Evolutionary conservation across 73 alveolate species (phyloP).

Genomic region (Paraurostyla sp.): DNA sequence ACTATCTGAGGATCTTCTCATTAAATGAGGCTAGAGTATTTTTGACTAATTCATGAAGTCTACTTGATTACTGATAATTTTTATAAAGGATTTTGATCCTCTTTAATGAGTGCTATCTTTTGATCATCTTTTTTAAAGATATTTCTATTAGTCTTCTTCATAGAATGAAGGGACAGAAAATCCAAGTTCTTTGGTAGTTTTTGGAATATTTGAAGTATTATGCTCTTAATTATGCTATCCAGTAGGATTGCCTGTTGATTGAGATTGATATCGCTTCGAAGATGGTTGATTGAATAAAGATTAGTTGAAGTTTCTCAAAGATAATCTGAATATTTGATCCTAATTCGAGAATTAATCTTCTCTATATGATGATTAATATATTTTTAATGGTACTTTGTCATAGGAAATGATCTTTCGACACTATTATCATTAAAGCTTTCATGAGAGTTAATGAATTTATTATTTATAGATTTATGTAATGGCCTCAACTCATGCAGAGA

Average conservation of each 20-base stretch:
- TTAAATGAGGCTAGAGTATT: constrained; percentile 13
- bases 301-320: not conserved
- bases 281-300: no score
- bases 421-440: no score
- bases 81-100: no score
- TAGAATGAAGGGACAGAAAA: constrained; percentile 6
- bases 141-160: not conserved
- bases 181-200: not conserved
- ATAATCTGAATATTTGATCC: not conserved
- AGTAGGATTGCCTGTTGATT: no score
- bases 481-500: constrained; percentile 3
- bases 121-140: not conserved
- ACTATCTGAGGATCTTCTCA: constrained; percentile 25
- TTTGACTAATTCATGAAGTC: not conserved
- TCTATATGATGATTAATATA: not conserved
- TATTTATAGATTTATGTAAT: not conserved
- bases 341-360: not conserved
- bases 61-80: not conserved
- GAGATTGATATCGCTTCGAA: no score
- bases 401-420: no score
- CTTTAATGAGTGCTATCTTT: no score
- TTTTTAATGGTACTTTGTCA: not conserved
- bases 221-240: no score
- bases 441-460: no score
- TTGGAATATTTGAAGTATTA: not conserved